Evolutionary conservation across 352 stramenopile genomes (phyloP), one percentile per base, ranked within the genome.

Genomic region (Globisporangium perplexum): DNA sequence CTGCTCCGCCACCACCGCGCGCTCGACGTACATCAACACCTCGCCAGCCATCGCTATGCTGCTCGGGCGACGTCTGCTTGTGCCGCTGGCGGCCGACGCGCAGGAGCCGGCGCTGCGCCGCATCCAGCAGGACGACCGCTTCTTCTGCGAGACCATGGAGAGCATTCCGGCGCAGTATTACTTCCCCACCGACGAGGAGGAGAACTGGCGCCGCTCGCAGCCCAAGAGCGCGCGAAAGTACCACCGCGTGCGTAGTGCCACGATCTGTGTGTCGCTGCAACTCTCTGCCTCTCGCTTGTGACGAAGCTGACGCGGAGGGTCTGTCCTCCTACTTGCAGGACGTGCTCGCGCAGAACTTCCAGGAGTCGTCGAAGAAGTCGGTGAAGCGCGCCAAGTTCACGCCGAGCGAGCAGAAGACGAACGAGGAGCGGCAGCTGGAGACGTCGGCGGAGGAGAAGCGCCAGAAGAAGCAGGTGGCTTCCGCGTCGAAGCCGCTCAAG

Each of bases 111-210:
- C 53, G 53, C 52, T 73, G 47, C 53, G 22, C 12, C 50, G 55
- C 23, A 72, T 71, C 44, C 54, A 70, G 62, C 50, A 48, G 24
- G 56, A 90, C 48, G 81, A 91, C 51, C 64, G 65, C 26, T 91
- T 91, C 57, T 89, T 91, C 63, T 89, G 76, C 56, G 66, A 79
- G 36, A 73, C 63, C 10, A 88, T 89, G 77, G 81, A 89, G 60
- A 72, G 74, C 50, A 91, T 89, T 50, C 81, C 81, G 30, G 64
- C 73, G 53, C 70, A 83, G 28, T 85, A 82, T 52, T 91, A 91
- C 70, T 87, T 91, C 60, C 77, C 77, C 12, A 88, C 76, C 22
- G 81, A 91, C 52, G 74, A 76, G 18, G 77, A 91, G 54, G 67
- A 79, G 30, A 91, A 89, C 65, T 91, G 77, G 72, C 70, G 74